Evolutionary conservation across 441 rosid species (phyloP).

Genomic region (Metrosideros polymorpha): DNA sequence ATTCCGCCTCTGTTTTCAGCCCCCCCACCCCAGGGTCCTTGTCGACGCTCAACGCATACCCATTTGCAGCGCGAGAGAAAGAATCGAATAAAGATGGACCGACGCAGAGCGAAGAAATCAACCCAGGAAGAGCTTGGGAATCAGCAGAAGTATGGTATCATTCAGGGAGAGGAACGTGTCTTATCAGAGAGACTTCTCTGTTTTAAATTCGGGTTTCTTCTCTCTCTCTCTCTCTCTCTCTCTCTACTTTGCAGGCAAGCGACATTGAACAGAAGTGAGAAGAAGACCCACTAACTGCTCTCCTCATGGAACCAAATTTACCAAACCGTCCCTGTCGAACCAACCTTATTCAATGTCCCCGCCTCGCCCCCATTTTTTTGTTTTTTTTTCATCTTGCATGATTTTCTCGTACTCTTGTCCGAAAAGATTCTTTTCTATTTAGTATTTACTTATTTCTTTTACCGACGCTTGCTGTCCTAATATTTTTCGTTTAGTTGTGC

Average conservation of each 20-base stretch:
- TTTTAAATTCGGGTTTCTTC: neutral
- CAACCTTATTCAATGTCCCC: neutral
- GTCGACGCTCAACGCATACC: neutral
- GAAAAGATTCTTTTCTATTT: neutral
- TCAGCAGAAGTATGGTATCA: neutral
- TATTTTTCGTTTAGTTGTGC: neutral
- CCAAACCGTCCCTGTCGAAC: conserved; percentile 11
- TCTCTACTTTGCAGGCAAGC: conserved; percentile 33
- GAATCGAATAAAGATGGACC: neutral
- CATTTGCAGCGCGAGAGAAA: neutral
- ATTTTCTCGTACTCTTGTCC: neutral
- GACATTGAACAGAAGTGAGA: conserved; percentile 28
- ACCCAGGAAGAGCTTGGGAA: neutral
- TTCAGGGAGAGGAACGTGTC: neutral
- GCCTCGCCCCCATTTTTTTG: neutral
- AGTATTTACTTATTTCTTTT: neutral
- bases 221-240: neutral
- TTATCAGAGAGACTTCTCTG: neutral
- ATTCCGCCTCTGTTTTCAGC: neutral
- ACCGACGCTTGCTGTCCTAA: neutral
- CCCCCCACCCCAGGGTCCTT: neutral
- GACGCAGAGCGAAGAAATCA: neutral
- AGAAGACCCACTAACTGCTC: conserved; percentile 31
- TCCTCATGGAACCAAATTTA: neutral
- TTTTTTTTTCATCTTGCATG: neutral